Percentiles rank a stretch among this genome's conserved stretches.
Evolutionary conservation across 2,329 filamentous ascomycete genomes (phyloP).

Genomic region (Ascochyta viciae-villosae): DNA sequence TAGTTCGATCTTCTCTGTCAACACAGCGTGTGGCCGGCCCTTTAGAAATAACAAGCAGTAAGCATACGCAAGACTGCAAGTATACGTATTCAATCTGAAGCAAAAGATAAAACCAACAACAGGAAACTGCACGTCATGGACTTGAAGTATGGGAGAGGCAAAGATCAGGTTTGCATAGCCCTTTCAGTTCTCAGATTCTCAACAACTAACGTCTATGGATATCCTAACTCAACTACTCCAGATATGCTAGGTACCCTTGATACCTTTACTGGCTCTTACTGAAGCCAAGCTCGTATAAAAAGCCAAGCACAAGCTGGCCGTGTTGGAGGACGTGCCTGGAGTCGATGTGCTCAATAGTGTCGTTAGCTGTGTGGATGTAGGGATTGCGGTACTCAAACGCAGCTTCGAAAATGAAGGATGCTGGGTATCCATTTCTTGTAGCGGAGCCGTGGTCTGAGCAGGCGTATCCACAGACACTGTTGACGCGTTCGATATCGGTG

Average conservation of each 20-base stretch:
- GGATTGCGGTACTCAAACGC: constrained; percentile 68
- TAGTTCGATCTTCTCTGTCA: no score
- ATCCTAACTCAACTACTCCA: neutral
- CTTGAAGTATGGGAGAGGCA: no score
- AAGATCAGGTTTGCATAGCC: neutral
- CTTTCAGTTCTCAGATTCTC: neutral
- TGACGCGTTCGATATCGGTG: constrained; percentile 82
- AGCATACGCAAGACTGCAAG: no score
- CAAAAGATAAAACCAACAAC: no score
- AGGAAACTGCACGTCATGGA: no score
- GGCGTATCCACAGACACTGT: constrained; percentile 89
- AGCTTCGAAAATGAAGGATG: constrained; percentile 76
- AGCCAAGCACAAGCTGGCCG: constrained; percentile 78
- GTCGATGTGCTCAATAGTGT: constrained; percentile 73
- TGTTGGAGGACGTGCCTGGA: constrained; percentile 93
- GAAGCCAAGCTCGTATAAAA: constrained; percentile 74
- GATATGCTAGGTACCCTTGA: neutral
- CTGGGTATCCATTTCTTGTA: constrained; percentile 74
- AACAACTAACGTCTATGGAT: neutral
- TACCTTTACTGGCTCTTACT: constrained; percentile 12
- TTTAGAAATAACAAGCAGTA: no score
- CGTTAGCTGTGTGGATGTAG: constrained; percentile 73
- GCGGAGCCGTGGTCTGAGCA: constrained; percentile 77
- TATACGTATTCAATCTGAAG: no score
- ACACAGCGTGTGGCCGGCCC: no score